A percentile compares a stretch with the other conserved stretches of the same genome.
Conservation (phyloP, 805 yeast genomes). For the Saturnispora quitensis region DNA sequence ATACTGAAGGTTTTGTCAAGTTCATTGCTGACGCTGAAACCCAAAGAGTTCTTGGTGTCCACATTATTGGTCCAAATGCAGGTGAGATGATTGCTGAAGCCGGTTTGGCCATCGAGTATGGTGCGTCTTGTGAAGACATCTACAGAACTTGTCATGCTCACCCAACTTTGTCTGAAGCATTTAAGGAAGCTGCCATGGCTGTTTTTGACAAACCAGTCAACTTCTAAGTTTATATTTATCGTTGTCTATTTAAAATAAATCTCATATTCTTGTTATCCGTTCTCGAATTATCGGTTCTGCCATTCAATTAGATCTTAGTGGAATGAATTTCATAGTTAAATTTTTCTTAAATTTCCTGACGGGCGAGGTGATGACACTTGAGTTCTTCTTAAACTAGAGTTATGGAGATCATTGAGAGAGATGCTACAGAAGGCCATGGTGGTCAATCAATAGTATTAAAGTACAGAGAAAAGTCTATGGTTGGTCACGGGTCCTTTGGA, state of each 20-base stretch:
- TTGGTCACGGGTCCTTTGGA: constrained; percentile 99
- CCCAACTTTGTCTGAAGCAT: constrained; percentile 96
- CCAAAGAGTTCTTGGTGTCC: constrained; percentile 92
- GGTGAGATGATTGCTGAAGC: constrained; percentile 99
- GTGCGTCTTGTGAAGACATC: constrained; percentile 96
- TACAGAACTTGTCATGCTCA: constrained; percentile 98
- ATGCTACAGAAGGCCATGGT: constrained; percentile 6
- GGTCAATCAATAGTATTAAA: constrained; percentile 33
- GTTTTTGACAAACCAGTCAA: constrained; percentile 89
- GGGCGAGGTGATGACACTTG: background rate
- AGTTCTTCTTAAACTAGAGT: background rate
- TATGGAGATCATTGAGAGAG: constrained; percentile 4
- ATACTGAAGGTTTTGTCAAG: constrained; percentile 96
- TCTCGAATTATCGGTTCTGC: background rate
- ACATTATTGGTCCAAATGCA: constrained; percentile 96
- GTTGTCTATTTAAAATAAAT: background rate
- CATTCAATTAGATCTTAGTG: background rate
- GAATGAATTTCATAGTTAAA: no score
- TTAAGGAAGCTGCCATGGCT: constrained; percentile 95
- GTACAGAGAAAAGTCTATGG: constrained; percentile 78
- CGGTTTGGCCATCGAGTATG: constrained; percentile 95
- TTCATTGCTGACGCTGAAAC: constrained; percentile 94
- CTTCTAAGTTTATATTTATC: constrained; percentile 35
- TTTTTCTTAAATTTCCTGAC: background rate
- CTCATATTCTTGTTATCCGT: background rate